These are phyloP conservation scores for Earliella scabrosa DNA, from an alignment of 1,284 basidiomycete genomes.

Conservation along the genomic window DNA sequence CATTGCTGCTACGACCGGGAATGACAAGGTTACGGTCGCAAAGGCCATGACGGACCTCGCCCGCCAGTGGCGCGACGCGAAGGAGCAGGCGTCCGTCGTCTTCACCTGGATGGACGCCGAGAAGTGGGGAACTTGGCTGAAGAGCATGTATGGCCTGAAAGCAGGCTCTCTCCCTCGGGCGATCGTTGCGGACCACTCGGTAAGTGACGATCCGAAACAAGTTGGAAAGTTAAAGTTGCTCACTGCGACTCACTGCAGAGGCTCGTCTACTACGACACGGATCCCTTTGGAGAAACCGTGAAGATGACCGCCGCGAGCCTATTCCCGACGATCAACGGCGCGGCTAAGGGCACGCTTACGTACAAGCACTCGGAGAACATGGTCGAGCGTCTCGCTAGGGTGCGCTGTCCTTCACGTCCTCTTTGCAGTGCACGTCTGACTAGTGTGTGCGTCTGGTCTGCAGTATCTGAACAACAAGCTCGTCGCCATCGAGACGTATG, in stretches of 20 bases:
- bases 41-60: conserved; percentile 58
- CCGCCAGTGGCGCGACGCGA: conserved; percentile 64
- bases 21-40: conserved; percentile 46
- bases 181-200: conserved; percentile 82
- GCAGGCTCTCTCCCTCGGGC: conserved; percentile 50
- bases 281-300: conserved; percentile 55
- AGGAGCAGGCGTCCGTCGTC: conserved; percentile 60
- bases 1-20: conserved; percentile 56
- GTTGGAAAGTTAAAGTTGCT: neutral
- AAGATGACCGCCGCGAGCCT: conserved; percentile 59
- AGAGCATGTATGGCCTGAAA: conserved; percentile 80
- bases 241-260: conserved; percentile 45
- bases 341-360: conserved; percentile 56
- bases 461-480: conserved; percentile 59
- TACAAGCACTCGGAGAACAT: conserved; percentile 73
- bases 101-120: conserved; percentile 87
- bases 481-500: conserved; percentile 46
- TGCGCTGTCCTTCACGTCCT: conserved; percentile 39
- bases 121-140: conserved; percentile 85
- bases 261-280: conserved; percentile 69
- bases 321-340: conserved; percentile 74
- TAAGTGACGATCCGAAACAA: conserved; percentile 40
- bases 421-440: neutral
- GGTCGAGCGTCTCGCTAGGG: conserved; percentile 69
- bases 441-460: neutral